These are phyloP conservation scores for Trapa bicornis DNA, from an alignment of 345 rosid genomes.

Conservation along the genomic window DNA sequence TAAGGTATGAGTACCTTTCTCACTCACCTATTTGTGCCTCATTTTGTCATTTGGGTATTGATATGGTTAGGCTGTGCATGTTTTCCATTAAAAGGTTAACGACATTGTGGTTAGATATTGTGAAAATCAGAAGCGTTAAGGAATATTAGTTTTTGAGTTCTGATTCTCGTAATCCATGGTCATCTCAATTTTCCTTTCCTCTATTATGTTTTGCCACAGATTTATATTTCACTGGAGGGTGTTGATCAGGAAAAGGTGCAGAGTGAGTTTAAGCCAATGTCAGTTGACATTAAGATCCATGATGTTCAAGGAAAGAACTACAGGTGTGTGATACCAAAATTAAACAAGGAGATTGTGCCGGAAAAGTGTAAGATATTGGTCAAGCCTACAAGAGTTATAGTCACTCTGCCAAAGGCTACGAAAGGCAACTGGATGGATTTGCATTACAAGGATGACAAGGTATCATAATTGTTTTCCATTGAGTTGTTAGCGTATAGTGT, in stretches of 20 bases:
- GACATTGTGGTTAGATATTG: no score
- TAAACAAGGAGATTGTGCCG: slow-evolving; percentile 67
- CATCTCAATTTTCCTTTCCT: background rate
- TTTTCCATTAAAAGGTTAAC: background rate
- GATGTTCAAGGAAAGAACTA: slow-evolving; percentile 76
- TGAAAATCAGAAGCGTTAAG: no score
- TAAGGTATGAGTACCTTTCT: slow-evolving; percentile 35
- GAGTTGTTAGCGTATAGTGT: no score
- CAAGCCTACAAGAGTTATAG: slow-evolving; percentile 57
- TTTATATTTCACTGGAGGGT: slow-evolving; percentile 72
- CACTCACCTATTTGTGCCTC: background rate
- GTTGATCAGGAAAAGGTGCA: slow-evolving; percentile 58
- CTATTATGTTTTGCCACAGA: slow-evolving; percentile 18
- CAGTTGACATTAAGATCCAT: slow-evolving; percentile 64
- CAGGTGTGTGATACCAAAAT: slow-evolving; percentile 51
- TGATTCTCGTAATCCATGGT: background rate
- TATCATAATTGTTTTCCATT: slow-evolving; percentile 10
- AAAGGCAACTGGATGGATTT: slow-evolving; percentile 85
- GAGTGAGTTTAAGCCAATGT: slow-evolving; percentile 52
- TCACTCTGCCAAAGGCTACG: slow-evolving; percentile 60
- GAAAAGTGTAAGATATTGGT: slow-evolving; percentile 66
- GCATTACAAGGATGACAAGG: slow-evolving; percentile 87
- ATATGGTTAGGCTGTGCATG: background rate
- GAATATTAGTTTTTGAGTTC: background rate
- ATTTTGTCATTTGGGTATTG: background rate